Conservation (phyloP, 2,329 filamentous ascomycete genomes). For the Erysiphe pulchra region DNA sequence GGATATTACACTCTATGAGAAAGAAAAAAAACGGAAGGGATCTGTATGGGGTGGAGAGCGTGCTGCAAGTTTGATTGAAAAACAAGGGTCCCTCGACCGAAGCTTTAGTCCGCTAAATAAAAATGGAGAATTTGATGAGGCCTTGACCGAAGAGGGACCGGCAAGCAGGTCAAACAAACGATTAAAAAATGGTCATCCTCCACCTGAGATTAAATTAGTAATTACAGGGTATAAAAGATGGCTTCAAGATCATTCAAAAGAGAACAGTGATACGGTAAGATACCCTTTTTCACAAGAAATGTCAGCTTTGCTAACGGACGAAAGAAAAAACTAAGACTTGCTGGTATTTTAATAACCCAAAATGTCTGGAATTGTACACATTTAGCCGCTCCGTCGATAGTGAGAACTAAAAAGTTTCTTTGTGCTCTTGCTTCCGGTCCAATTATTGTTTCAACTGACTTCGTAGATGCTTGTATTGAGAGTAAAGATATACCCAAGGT, state of each 20-base stretch:
- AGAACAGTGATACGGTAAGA: conserved; percentile 58
- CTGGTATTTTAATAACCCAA: conserved; percentile 60
- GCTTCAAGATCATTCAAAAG: conserved; percentile 45
- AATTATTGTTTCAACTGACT: conserved; percentile 48
- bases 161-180: conserved; percentile 22
- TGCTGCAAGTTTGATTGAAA: conserved; percentile 31
- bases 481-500: conserved; percentile 36
- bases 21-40: conserved; percentile 59
- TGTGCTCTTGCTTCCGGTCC: conserved; percentile 63
- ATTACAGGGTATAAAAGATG: conserved; percentile 69
- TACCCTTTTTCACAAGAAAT: background rate
- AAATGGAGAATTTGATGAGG: conserved; percentile 15
- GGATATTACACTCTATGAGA: conserved; percentile 77
- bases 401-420: conserved; percentile 85
- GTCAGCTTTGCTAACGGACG: too few species aligned
- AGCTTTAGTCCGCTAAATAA: conserved; percentile 17
- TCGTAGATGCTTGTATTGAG: conserved; percentile 53
- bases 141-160: conserved; percentile 22
- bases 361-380: conserved; percentile 59
- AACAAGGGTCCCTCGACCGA: conserved; percentile 15
- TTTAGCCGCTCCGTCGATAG: conserved; percentile 62
- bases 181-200: conserved; percentile 33
- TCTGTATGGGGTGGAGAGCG: conserved; percentile 34
- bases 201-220: conserved; percentile 49
- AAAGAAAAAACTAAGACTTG: conserved; percentile 53